These are phyloP conservation scores for Brachypodium distachyon DNA, from an alignment of 202 grass and related monocot species.

Conservation along the genomic window DNA sequence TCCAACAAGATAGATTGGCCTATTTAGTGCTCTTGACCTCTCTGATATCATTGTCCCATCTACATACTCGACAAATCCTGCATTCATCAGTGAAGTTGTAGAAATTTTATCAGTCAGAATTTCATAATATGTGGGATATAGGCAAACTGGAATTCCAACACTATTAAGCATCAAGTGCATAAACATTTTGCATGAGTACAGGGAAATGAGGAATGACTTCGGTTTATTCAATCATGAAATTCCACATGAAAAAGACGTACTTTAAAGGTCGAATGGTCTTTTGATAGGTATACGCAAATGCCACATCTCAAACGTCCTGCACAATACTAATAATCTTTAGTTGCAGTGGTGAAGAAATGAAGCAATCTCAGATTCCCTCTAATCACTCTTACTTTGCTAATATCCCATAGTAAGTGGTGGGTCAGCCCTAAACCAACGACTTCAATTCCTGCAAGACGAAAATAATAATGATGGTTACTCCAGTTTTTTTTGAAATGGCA, in stretches of 20 bases:
- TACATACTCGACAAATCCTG: conserved; percentile 58
- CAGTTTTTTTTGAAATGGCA: no score
- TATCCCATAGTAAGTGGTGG: conserved; percentile 54
- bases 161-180: background rate
- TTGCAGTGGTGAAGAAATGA: background rate
- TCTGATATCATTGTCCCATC: conserved; percentile 62
- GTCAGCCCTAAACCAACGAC: conserved; percentile 69
- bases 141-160: background rate
- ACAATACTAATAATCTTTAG: background rate
- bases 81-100: background rate
- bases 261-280: conserved; percentile 62
- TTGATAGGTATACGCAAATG: conserved; percentile 72
- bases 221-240: background rate
- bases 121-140: background rate
- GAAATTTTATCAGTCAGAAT: no score
- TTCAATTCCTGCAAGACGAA: conserved; percentile 47
- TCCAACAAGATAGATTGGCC: conserved; percentile 66
- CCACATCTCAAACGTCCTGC: conserved; percentile 76
- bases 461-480: background rate
- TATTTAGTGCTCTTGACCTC: conserved; percentile 16
- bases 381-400: conserved; percentile 47
- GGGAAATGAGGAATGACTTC: background rate
- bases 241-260: background rate
- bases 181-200: background rate
- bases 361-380: background rate